These are phyloP conservation scores for Phragmites australis DNA, from an alignment of 176 grass and related monocot species.

Conservation along the genomic window DNA sequence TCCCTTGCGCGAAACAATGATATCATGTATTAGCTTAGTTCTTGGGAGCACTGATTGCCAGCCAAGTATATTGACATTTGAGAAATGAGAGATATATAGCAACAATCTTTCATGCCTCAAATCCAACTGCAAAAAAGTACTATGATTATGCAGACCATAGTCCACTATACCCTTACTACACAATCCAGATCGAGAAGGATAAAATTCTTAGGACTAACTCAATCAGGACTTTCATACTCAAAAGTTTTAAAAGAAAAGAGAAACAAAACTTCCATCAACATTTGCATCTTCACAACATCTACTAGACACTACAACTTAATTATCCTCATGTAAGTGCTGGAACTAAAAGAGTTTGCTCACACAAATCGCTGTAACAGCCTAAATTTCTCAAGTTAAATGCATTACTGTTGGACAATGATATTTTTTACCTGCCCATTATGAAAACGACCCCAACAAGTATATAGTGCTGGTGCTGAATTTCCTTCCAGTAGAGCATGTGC, in stretches of 20 bases:
- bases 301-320: background rate
- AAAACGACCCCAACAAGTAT: constrained; percentile 47
- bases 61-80: background rate
- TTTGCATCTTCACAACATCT: background rate
- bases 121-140: background rate
- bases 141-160: too few species aligned
- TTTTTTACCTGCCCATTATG: constrained; percentile 48
- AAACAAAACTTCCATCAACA: too few species aligned
- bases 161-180: background rate
- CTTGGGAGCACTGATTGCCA: background rate
- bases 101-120: background rate
- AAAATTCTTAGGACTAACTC: too few species aligned
- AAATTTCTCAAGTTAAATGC: background rate
- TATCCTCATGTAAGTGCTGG: background rate
- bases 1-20: too few species aligned
- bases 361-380: background rate
- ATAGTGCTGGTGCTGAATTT: constrained; percentile 16
- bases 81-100: background rate
- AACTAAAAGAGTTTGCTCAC: background rate
- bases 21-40: background rate
- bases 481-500: constrained; percentile 9
- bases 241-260: background rate
- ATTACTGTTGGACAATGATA: background rate
- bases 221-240: too few species aligned
- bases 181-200: background rate